phyloP scores from a whole-genome alignment of 139 green algal species.

The Closterium sp. region DNA sequence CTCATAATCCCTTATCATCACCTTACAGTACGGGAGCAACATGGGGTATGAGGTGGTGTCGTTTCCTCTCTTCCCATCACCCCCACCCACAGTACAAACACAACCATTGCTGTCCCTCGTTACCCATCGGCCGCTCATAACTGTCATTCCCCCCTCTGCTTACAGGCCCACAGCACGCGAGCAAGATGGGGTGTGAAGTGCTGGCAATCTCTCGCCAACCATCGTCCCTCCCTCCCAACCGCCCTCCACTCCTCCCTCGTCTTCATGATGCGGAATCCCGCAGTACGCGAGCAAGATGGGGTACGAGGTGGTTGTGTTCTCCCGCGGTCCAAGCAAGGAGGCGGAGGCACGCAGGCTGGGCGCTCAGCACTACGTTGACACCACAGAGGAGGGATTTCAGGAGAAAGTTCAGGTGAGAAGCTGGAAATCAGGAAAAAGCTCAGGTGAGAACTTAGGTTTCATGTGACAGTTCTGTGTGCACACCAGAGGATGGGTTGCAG shows the following conservation, averaged over 20 bases:
- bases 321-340: constrained; percentile 10
- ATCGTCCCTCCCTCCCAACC: too few relatives aligned
- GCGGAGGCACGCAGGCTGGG: constrained; percentile 5
- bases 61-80: too few relatives aligned
- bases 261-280: too few relatives aligned
- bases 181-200: too few relatives aligned
- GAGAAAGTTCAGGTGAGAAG: constrained; percentile 8
- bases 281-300: constrained; percentile 36
- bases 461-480: neutral
- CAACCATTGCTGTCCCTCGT: too few relatives aligned
- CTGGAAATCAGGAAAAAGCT: neutral
- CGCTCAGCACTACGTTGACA: constrained; percentile 31
- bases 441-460: neutral
- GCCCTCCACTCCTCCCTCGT: too few relatives aligned
- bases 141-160: neutral
- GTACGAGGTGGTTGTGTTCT: constrained; percentile 6
- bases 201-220: too few relatives aligned
- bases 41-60: neutral
- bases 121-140: too few relatives aligned
- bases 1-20: too few relatives aligned
- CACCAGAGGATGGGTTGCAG: too few relatives aligned
- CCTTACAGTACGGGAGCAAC: neutral
- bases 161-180: neutral
- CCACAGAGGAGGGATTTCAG: neutral
- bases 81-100: too few relatives aligned